These are phyloP conservation scores for Saturnispora ahearnii DNA, from an alignment of 805 yeast species.

Conservation along the genomic window DNA sequence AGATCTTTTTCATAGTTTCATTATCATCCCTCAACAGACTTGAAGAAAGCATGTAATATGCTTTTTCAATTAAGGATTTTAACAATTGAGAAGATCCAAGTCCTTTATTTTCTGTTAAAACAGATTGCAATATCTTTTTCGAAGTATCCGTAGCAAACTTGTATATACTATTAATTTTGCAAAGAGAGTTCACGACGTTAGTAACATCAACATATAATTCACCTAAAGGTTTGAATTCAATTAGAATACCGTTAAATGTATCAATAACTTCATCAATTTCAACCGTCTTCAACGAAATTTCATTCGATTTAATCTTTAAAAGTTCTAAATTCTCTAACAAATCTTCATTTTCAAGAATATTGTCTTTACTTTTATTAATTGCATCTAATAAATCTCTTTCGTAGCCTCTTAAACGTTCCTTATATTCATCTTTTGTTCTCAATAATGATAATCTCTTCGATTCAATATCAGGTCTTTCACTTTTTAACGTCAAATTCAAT, in stretches of 20 bases:
- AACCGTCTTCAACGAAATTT: conserved; percentile 42
- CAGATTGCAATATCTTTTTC: conserved; percentile 30
- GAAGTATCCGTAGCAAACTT: conserved; percentile 30
- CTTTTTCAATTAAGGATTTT: conserved; percentile 35
- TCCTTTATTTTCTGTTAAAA: conserved; percentile 9
- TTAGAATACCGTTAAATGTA: conserved; percentile 41
- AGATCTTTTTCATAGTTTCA: conserved; percentile 32
- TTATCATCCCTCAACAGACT: conserved; percentile 40
- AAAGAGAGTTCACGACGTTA: conserved; percentile 35
- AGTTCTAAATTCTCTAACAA: conserved; percentile 52
- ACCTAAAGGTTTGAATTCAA: conserved; percentile 47
- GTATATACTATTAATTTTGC: conserved; percentile 43
- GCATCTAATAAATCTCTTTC: conserved; percentile 53
- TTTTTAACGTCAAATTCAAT: conserved; percentile 44
- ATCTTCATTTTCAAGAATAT: conserved; percentile 58
- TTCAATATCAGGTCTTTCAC: conserved; percentile 61
- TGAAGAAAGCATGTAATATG: conserved; percentile 37
- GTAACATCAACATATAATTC: conserved; percentile 43
- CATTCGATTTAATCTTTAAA: conserved; percentile 53
- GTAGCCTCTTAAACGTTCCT: conserved; percentile 40
- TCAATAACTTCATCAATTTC: conserved; percentile 49
- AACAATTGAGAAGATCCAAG: not conserved
- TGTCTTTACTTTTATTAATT: conserved; percentile 48
- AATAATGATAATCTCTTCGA: conserved; percentile 43
- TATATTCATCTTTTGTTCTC: conserved; percentile 51